These are phyloP conservation scores for Termitomyces sp. DNA, from an alignment of 768 basidiomycete genomes.

Conservation along the genomic window DNA sequence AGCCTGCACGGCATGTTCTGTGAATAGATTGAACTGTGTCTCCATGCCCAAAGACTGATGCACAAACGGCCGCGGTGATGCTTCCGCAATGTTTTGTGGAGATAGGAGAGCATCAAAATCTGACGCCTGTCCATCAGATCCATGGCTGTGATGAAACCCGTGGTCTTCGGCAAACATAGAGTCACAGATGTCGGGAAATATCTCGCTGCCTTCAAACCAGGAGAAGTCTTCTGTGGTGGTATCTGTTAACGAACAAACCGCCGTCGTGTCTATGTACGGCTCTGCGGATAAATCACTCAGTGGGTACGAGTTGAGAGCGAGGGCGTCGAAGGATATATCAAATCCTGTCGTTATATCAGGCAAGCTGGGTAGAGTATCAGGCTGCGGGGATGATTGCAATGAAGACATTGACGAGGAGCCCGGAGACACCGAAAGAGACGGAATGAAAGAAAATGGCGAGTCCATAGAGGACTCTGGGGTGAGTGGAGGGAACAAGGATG, in stretches of 20 bases:
- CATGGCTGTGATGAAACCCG: slow-evolving; percentile 10
- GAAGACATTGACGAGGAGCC: slow-evolving; percentile 29
- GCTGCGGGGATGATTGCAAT: slow-evolving; percentile 33
- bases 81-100: too few species aligned
- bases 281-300: slow-evolving; percentile 33
- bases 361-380: slow-evolving; percentile 31
- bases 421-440: slow-evolving; percentile 23
- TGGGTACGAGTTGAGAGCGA: slow-evolving; percentile 27
- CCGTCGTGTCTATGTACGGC: slow-evolving; percentile 27
- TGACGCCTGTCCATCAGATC: slow-evolving; percentile 13
- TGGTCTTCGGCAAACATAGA: slow-evolving; percentile 12
- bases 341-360: slow-evolving; percentile 23
- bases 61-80: slow-evolving; percentile 15
- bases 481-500: slow-evolving; percentile 6
- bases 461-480: slow-evolving; percentile 8
- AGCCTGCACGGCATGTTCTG: slow-evolving; percentile 11
- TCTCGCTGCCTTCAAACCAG: slow-evolving; percentile 30
- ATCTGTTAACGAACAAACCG: slow-evolving; percentile 23
- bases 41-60: slow-evolving; percentile 5
- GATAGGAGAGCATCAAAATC: slow-evolving; percentile 13
- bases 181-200: slow-evolving; percentile 24
- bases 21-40: background rate
- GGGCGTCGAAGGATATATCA: slow-evolving; percentile 25
- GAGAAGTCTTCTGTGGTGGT: too few species aligned
- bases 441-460: slow-evolving; percentile 9